phyloP scores from a whole-genome alignment of 169 alveolate species.

The Cryptosporidium viatorum region DNA sequence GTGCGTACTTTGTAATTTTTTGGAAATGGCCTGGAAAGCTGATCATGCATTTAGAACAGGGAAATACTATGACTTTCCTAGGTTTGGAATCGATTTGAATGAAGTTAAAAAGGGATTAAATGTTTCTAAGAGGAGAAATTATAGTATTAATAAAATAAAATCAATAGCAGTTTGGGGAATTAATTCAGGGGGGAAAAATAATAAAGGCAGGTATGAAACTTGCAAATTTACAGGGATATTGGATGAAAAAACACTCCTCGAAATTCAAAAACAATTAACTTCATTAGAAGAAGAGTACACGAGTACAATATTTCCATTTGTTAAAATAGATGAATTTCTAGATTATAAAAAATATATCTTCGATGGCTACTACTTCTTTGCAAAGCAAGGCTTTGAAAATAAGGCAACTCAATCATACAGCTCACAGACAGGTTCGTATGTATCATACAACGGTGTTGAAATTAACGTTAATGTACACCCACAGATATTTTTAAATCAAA shows the following conservation, averaged over 20 bases:
- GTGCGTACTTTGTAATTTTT: slow-evolving; percentile 17
- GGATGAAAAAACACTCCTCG: slow-evolving; percentile 12
- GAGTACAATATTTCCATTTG: slow-evolving; percentile 32
- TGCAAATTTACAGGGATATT: slow-evolving; percentile 25
- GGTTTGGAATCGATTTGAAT: slow-evolving; percentile 39
- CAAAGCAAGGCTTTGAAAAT: slow-evolving; percentile 61
- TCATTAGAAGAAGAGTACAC: slow-evolving; percentile 14
- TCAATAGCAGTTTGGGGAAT: slow-evolving; percentile 41
- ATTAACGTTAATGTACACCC: slow-evolving; percentile 53
- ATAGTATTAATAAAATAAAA: not conserved
- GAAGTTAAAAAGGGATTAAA: not conserved
- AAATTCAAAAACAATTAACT: slow-evolving; percentile 32
- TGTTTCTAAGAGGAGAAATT: not conserved
- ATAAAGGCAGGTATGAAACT: not conserved
- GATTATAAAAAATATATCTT: slow-evolving; percentile 46
- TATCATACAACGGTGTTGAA: slow-evolving; percentile 66
- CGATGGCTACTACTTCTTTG: slow-evolving; percentile 59
- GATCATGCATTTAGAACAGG: slow-evolving; percentile 61
- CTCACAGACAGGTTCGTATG: slow-evolving; percentile 70
- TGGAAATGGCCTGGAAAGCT: slow-evolving; percentile 71
- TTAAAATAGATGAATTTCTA: slow-evolving; percentile 34
- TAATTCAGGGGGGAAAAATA: not conserved
- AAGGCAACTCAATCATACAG: slow-evolving; percentile 60
- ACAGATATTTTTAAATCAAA: slow-evolving; percentile 40
- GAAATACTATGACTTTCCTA: slow-evolving; percentile 54